Conservation (phyloP, 495 filamentous ascomycete genomes). For the Venustampulla echinocandica region DNA sequence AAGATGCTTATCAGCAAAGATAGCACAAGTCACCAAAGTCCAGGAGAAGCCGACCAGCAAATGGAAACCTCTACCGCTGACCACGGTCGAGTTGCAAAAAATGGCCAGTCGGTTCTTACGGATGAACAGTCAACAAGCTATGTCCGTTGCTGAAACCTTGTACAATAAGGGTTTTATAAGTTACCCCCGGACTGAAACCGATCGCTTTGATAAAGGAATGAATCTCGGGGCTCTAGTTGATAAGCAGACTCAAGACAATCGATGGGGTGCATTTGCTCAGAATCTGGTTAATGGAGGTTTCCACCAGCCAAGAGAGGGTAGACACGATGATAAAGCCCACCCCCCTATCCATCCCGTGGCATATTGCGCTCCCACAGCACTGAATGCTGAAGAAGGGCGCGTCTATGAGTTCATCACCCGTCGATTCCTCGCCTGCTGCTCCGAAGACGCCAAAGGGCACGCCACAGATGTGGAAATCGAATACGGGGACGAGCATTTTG, state of each 20-base stretch:
- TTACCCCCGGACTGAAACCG: conserved; percentile 94
- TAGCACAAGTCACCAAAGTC: conserved; percentile 72
- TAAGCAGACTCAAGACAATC: conserved; percentile 67
- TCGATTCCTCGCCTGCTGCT: conserved; percentile 92
- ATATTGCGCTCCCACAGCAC: conserved; percentile 53
- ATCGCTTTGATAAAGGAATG: conserved; percentile 88
- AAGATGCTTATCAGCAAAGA: conserved; percentile 67
- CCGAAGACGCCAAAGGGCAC: conserved; percentile 82
- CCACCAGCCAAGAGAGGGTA: conserved; percentile 68
- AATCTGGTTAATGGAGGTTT: conserved; percentile 72
- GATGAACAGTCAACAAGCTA: conserved; percentile 78
- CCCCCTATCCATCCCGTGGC: conserved; percentile 93
- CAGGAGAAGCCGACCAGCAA: conserved; percentile 87
- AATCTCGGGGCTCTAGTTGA: conserved; percentile 71
- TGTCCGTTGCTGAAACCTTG: conserved; percentile 82
- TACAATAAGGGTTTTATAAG: conserved; percentile 95
- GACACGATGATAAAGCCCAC: conserved; percentile 91
- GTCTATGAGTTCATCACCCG: conserved; percentile 94
- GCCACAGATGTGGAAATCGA: conserved; percentile 74
- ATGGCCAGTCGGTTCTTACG: conserved; percentile 78
- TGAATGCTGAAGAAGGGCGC: conserved; percentile 56
- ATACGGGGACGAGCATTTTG: conserved; percentile 79
- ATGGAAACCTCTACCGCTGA: conserved; percentile 87
- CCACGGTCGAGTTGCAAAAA: conserved; percentile 98
- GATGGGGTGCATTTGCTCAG: conserved; percentile 80